These are phyloP conservation scores for Aspergillus tanneri DNA, from an alignment of 2,329 filamentous ascomycete genomes.

Conservation along the genomic window DNA sequence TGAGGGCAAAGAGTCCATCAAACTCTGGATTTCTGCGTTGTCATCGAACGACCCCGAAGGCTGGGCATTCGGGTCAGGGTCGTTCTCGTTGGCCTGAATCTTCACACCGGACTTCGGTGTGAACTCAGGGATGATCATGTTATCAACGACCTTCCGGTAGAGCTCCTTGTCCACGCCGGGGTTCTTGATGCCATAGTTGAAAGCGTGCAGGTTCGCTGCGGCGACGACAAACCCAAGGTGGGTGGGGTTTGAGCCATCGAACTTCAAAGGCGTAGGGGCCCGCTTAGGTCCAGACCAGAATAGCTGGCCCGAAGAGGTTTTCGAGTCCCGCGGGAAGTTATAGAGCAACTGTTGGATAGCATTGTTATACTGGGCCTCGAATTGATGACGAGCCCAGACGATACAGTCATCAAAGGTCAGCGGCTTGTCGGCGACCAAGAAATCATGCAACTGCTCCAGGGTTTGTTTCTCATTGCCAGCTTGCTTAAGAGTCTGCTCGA, in stretches of 20 bases:
- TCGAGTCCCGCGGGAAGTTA: constrained; percentile 95
- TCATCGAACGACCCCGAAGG: constrained; percentile 63
- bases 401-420: constrained; percentile 94
- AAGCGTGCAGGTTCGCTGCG: constrained; percentile 88
- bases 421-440: constrained; percentile 86
- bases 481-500: constrained; percentile 83
- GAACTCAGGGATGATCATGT: constrained; percentile 96
- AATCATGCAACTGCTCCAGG: constrained; percentile 84
- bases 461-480: constrained; percentile 94
- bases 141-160: constrained; percentile 77
- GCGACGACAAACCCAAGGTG: constrained; percentile 87
- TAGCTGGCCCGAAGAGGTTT: constrained; percentile 79
- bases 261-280: constrained; percentile 86
- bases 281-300: constrained; percentile 99
- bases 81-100: constrained; percentile 94
- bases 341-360: constrained; percentile 91
- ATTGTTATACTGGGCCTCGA: constrained; percentile 96
- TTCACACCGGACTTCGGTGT: constrained; percentile 85
- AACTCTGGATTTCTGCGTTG: constrained; percentile 69
- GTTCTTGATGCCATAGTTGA: constrained; percentile 96
- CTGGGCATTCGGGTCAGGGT: constrained; percentile 83
- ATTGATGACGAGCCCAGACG: constrained; percentile 87
- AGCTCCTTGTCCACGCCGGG: constrained; percentile 68
- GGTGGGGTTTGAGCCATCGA: constrained; percentile 78
- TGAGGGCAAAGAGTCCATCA: constrained; percentile 71